A percentile compares a stretch with the other conserved stretches of the same genome.
Conservation (phyloP, 1,284 basidiomycete genomes). For the Salmacisia buchloeana region DNA sequence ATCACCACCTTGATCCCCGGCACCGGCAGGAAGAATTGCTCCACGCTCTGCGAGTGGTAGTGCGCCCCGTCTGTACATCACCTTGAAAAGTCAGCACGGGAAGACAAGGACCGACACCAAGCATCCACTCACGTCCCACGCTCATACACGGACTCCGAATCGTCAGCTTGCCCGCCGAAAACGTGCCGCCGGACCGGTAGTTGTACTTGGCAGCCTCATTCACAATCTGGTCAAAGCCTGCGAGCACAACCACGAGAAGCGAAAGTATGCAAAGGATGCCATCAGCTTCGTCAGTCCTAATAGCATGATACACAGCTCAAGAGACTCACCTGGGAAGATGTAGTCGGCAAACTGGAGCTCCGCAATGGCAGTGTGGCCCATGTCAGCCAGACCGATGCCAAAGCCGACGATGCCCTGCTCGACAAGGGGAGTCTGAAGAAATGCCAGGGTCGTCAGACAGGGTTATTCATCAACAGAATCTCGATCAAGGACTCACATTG, state of each 20-base stretch:
- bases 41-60: slow-evolving; percentile 73
- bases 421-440: slow-evolving; percentile 30
- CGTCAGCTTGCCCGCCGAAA: slow-evolving; percentile 76
- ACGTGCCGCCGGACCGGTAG: slow-evolving; percentile 80
- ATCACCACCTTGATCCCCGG: slow-evolving; percentile 87
- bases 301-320: neutral
- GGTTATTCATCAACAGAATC: neutral
- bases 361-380: slow-evolving; percentile 90
- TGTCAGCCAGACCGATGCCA: slow-evolving; percentile 81
- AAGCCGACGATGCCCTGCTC: slow-evolving; percentile 84
- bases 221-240: slow-evolving; percentile 62
- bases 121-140: slow-evolving; percentile 23
- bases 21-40: slow-evolving; percentile 57
- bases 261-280: neutral
- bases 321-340: slow-evolving; percentile 13
- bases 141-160: slow-evolving; percentile 60
- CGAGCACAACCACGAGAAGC: slow-evolving; percentile 14
- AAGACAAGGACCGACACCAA: neutral
- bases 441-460: neutral
- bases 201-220: slow-evolving; percentile 92
- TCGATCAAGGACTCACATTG: slow-evolving; percentile 66
- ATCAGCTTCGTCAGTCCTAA: neutral
- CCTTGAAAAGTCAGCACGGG: too few species aligned
- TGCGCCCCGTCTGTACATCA: slow-evolving; percentile 60
- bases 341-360: slow-evolving; percentile 67